Evolutionary conservation across 2,329 filamentous ascomycete genomes (phyloP).

Genomic region (Claviceps capensis): DNA sequence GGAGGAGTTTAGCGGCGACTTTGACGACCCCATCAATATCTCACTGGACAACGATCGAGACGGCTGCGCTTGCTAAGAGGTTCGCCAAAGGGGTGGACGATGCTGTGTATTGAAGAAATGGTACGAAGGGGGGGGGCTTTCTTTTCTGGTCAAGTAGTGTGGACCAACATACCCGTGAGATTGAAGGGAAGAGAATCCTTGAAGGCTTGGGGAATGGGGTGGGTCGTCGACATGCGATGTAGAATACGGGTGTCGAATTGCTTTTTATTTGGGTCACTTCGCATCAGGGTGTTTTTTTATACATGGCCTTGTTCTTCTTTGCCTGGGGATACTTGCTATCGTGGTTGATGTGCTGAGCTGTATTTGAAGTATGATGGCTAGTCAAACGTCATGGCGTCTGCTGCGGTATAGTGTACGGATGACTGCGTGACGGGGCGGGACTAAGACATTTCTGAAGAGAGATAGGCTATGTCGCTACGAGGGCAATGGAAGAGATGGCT

Average conservation of each 20-base stretch:
- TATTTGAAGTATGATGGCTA: neutral
- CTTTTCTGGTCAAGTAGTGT: neutral
- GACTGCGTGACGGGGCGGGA: neutral
- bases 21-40: slow-evolving; percentile 96
- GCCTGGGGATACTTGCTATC: neutral
- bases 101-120: neutral
- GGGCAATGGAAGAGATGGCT: too few species aligned
- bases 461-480: too few species aligned
- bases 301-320: slow-evolving; percentile 1
- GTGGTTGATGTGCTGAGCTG: neutral
- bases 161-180: slow-evolving; percentile 6
- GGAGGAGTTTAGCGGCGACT: slow-evolving; percentile 94
- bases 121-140: neutral
- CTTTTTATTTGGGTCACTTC: slow-evolving; percentile 4
- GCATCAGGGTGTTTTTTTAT: slow-evolving; percentile 1
- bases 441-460: too few species aligned
- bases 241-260: slow-evolving; percentile 8
- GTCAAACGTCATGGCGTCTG: neutral
- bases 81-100: neutral
- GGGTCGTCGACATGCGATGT: slow-evolving; percentile 4
- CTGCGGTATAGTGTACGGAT: neutral
- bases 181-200: slow-evolving; percentile 2
- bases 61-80: slow-evolving; percentile 72
- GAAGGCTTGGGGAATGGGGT: neutral
- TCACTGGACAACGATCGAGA: slow-evolving; percentile 89